Conservation (phyloP, 2,329 filamentous ascomycete species). For the Aspergillus intermedius region DNA sequence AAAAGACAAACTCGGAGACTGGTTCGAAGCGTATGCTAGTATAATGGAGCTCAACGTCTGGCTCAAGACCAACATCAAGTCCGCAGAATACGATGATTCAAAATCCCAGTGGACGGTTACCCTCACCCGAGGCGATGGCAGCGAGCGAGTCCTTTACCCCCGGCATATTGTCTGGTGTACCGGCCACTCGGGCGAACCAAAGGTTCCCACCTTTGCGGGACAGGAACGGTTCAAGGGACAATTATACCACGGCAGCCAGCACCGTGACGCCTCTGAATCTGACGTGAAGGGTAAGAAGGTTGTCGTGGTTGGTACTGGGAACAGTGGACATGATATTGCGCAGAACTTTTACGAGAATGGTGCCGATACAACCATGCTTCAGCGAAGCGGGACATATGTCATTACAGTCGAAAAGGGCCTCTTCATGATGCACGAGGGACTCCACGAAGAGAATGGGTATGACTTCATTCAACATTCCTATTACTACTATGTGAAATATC, state of each 20-base stretch:
- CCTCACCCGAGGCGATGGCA: conserved; percentile 19
- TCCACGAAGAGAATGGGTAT: conserved; percentile 42
- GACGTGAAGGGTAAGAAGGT: conserved; percentile 39
- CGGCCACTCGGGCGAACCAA: conserved; percentile 40
- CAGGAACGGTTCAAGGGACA: conserved; percentile 38
- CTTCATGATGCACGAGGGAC: conserved; percentile 39
- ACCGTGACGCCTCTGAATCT: conserved; percentile 34
- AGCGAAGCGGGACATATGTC: conserved; percentile 47
- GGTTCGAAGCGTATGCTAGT: conserved; percentile 45
- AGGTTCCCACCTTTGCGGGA: conserved; percentile 36
- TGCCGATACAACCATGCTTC: conserved; percentile 48
- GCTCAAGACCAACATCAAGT: conserved; percentile 34
- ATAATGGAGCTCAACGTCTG: conserved; percentile 47
- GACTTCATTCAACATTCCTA: neutral
- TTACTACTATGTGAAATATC: neutral
- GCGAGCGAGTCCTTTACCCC: conserved; percentile 28
- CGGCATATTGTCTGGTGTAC: conserved; percentile 45
- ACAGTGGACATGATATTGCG: conserved; percentile 47
- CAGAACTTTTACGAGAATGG: conserved; percentile 47
- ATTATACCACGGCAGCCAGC: conserved; percentile 40
- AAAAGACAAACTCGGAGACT: conserved; percentile 44
- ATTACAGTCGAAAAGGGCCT: conserved; percentile 41
- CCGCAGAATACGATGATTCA: conserved; percentile 34
- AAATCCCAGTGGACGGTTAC: conserved; percentile 35
- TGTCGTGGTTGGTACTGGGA: conserved; percentile 45